These are phyloP conservation scores for Volutella citrinella DNA, from an alignment of 2,329 filamentous ascomycete species.

Conservation along the genomic window DNA sequence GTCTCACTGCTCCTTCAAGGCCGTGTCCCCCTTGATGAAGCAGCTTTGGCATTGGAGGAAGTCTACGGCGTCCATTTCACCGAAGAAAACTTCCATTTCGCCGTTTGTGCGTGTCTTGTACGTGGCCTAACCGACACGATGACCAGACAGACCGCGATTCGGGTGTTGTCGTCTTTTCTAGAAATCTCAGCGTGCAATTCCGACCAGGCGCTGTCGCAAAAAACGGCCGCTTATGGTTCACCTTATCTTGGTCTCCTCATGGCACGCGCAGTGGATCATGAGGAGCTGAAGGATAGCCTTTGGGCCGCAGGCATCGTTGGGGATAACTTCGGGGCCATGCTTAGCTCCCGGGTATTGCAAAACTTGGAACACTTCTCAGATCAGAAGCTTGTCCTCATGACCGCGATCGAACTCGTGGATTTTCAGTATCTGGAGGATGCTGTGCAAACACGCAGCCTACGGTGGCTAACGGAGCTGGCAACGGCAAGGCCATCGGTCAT, in stretches of 20 bases:
- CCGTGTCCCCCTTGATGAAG: slow-evolving; percentile 58
- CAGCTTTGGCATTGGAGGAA: slow-evolving; percentile 59
- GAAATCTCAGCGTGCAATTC: slow-evolving; percentile 31
- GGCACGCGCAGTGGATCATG: slow-evolving; percentile 51
- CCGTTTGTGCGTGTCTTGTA: slow-evolving; percentile 61
- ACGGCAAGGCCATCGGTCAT: slow-evolving; percentile 53
- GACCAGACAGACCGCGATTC: slow-evolving; percentile 56
- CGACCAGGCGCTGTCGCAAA: slow-evolving; percentile 10
- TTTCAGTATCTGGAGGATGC: slow-evolving; percentile 63
- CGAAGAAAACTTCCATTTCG: slow-evolving; percentile 63
- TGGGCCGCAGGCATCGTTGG: slow-evolving; percentile 58
- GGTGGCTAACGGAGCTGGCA: slow-evolving; percentile 59
- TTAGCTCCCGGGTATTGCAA: slow-evolving; percentile 22
- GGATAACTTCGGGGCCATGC: slow-evolving; percentile 26
- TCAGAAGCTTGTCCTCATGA: slow-evolving; percentile 60
- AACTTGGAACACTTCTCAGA: slow-evolving; percentile 50
- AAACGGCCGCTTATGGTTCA: slow-evolving; percentile 33
- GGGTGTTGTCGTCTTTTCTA: slow-evolving; percentile 61
- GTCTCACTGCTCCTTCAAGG: slow-evolving; percentile 60
- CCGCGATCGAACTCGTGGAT: slow-evolving; percentile 63
- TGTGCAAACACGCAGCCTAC: slow-evolving; percentile 56
- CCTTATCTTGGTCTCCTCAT: slow-evolving; percentile 62
- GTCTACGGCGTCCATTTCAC: slow-evolving; percentile 65
- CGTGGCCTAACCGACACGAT: slow-evolving; percentile 61
- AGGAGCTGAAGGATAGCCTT: slow-evolving; percentile 61